Evolutionary conservation across 176 grass and related monocot species (phyloP).

Genomic region (Luzula sylvatica): DNA sequence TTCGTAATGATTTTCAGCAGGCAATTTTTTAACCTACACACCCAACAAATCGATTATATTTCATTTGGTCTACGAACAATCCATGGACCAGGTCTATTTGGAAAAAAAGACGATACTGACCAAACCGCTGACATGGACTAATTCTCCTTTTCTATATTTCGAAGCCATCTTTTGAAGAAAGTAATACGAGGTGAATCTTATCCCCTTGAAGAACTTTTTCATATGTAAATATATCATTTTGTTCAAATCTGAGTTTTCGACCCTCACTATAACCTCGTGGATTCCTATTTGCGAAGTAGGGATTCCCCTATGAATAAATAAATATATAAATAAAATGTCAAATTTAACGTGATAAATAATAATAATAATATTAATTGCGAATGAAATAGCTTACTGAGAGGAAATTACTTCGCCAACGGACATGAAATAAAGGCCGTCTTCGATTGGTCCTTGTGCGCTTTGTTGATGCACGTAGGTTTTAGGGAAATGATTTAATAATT

Average conservation of each 20-base stretch:
- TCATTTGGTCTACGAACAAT: background rate
- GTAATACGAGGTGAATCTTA: conserved; percentile 39
- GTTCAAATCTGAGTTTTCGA: conserved; percentile 44
- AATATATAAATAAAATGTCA: background rate
- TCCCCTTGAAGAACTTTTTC: conserved; percentile 64
- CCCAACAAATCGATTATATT: background rate
- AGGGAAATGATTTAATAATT: conserved; percentile 95
- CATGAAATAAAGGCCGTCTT: conserved; percentile 85
- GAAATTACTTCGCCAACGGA: conserved; percentile 61
- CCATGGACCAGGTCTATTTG: background rate
- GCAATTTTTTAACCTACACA: conserved; percentile 52
- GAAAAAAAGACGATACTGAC: conserved; percentile 36
- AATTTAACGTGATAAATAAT: background rate
- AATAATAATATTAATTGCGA: conserved; percentile 8
- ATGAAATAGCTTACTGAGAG: conserved; percentile 52
- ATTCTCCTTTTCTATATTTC: conserved; percentile 73
- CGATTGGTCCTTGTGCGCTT: conserved; percentile 60
- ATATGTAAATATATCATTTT: conserved; percentile 81
- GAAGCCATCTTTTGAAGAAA: conserved; percentile 65
- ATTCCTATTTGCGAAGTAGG: conserved; percentile 44
- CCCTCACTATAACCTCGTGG: conserved; percentile 61
- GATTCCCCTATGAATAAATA: conserved; percentile 43
- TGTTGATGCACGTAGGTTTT: conserved; percentile 76
- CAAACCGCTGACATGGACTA: conserved; percentile 88
- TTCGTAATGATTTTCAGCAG: conserved; percentile 53